These are phyloP conservation scores for Mrakia hoshinonis DNA, from an alignment of 768 basidiomycete species.

Conservation along the genomic window DNA sequence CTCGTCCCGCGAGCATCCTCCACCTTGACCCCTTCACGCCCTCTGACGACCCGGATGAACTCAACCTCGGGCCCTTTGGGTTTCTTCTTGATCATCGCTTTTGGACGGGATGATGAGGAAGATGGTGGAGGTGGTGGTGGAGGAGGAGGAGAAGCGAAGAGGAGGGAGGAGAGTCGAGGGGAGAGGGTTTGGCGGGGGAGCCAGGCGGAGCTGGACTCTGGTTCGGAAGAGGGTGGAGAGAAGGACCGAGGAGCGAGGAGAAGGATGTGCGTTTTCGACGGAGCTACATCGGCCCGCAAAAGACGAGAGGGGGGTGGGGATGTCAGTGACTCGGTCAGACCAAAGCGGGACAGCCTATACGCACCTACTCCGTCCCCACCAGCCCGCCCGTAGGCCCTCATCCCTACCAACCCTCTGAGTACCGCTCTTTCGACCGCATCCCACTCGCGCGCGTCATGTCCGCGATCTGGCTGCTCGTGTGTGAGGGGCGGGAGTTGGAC, in stretches of 20 bases:
- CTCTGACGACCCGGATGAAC: neutral
- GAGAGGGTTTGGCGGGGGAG: constrained; percentile 6
- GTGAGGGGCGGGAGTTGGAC: constrained; percentile 1
- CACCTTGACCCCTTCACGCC: neutral
- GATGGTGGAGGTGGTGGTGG: neutral
- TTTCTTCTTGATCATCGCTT: neutral
- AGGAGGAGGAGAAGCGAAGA: neutral
- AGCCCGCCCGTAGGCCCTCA: neutral
- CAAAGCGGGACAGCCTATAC: neutral
- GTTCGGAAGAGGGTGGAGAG: neutral
- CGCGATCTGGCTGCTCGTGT: neutral
- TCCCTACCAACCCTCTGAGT: neutral
- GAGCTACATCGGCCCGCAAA: neutral
- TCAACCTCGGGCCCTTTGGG: neutral
- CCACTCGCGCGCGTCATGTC: neutral
- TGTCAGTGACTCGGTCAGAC: neutral
- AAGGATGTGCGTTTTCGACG: neutral
- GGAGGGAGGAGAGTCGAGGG: constrained; percentile 2
- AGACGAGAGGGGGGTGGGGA: neutral
- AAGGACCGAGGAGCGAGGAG: constrained; percentile 3
- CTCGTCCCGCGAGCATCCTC: neutral
- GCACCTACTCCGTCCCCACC: neutral
- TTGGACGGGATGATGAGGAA: neutral
- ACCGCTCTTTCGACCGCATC: constrained; percentile 4
- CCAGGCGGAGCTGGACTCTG: neutral